phyloP scores from a whole-genome alignment of 495 filamentous ascomycete genomes.

The Jackrogersella minutella region DNA sequence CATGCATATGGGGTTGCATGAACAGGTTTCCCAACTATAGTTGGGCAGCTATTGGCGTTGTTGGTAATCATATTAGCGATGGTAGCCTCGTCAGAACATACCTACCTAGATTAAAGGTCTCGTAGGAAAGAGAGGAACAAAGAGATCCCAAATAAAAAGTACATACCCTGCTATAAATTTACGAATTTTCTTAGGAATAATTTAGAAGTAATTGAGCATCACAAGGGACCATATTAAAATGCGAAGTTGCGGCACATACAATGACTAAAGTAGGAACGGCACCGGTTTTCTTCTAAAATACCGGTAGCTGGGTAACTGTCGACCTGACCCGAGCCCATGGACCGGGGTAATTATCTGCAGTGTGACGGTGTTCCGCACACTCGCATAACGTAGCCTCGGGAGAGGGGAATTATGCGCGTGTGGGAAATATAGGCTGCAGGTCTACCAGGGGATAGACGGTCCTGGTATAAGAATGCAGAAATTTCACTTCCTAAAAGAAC shows the following conservation, averaged over 20 bases:
- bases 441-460: background rate
- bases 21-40: slow-evolving; percentile 3
- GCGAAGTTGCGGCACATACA: background rate
- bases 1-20: slow-evolving; percentile 8
- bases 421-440: background rate
- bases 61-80: background rate
- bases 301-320: slow-evolving; percentile 4
- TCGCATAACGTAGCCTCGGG: background rate
- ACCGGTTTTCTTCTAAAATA: background rate
- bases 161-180: too few relatives aligned
- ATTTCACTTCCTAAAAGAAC: background rate
- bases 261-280: background rate
- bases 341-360: slow-evolving; percentile 16
- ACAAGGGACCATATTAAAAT: too few relatives aligned
- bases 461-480: background rate
- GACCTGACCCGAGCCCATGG: slow-evolving; percentile 11
- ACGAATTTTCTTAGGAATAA: too few relatives aligned
- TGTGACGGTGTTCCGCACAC: slow-evolving; percentile 12
- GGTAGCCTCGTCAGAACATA: background rate
- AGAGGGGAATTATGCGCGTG: background rate
- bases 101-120: too few relatives aligned
- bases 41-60: background rate
- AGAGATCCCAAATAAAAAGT: too few relatives aligned
- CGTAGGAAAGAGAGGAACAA: too few relatives aligned
- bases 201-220: too few relatives aligned